Evolutionary conservation across 257 asterid species (phyloP), one percentile per base, ranked within the genome.

Genomic region (Penstemon newberryi): DNA sequence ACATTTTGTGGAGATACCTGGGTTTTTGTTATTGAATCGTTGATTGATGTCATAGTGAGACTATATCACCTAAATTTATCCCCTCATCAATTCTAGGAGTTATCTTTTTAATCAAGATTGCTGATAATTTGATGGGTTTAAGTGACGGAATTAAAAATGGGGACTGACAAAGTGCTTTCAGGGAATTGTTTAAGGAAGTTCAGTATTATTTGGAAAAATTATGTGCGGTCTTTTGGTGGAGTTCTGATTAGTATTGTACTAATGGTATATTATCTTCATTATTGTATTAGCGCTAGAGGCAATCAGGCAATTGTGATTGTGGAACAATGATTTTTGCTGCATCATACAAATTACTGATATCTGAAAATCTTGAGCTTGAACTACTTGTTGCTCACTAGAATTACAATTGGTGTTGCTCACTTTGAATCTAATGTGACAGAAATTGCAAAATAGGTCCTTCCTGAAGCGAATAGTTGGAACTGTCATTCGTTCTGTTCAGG

Each of bases 401-500:
- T n/a, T 64, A 53, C 55, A 19, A 25, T 25, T 25, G 38, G 45
- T 66, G 73, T 66, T 70, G 62, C 66, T 73, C 61, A 77, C 53
- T 52, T 7, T 50, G n/a, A 65, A 62, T 60, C 79, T 45, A 55
- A 40, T 79, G 69, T 78, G 78, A 76, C 96, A 90, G 99, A 88
- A 88, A 74, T 65, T 49, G 65, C 91, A 78, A 71, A 80, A 85
- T 65, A 83, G 78, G 73, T 91, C 99, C 70, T 89, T 94, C 89
- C 79, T 94, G 6, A 89, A 79, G 83, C 84, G 96, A 71, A 77
- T 94, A 37, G 96, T 94, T 39, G 99, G 99, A 60, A 91, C 97
- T 25, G 99, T 94, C 73, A 97, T 91, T 60, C 92, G 99, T 74
- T 90, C 99, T 25, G 96, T 94, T 70, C 95, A 87, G 71, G 99